phyloP scores from a whole-genome alignment of 2,329 filamentous ascomycete genomes.

The Nannizzia gypsea region DNA sequence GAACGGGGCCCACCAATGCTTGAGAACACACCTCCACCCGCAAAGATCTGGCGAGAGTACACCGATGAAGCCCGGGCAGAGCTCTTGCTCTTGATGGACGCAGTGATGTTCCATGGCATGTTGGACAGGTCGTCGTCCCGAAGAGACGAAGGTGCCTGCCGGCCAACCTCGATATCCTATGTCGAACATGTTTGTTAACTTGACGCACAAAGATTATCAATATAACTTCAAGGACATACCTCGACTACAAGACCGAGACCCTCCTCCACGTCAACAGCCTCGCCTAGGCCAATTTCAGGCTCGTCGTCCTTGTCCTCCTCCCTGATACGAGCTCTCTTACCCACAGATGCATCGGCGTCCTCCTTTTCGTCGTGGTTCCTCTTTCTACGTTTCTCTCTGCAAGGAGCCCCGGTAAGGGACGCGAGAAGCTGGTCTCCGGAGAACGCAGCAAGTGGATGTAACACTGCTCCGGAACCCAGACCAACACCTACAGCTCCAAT shows the following conservation, averaged over 20 bases:
- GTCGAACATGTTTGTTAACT: not conserved
- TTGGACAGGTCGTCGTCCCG: conserved; percentile 54
- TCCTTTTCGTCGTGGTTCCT: conserved; percentile 18
- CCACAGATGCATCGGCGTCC: conserved; percentile 17
- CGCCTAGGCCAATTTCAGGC: conserved; percentile 26
- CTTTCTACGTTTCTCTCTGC: conserved; percentile 18
- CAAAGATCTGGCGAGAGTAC: conserved; percentile 21
- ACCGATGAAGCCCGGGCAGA: conserved; percentile 37
- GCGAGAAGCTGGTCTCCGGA: conserved; percentile 45
- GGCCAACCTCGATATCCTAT: conserved; percentile 53
- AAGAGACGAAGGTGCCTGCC: conserved; percentile 54
- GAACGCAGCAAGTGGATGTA: conserved; percentile 47
- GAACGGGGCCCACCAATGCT: conserved; percentile 22
- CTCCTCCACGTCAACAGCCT: conserved; percentile 8
- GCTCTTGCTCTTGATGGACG: conserved; percentile 42
- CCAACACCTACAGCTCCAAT: conserved; percentile 43
- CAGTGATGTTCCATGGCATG: conserved; percentile 58
- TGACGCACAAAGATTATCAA: too few species aligned
- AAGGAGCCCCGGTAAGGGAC: conserved; percentile 31
- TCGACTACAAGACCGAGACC: conserved; percentile 3
- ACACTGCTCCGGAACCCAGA: conserved; percentile 30
- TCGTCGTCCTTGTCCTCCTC: conserved; percentile 21
- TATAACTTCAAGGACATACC: not conserved
- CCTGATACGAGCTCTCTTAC: conserved; percentile 30
- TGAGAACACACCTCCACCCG: conserved; percentile 15